phyloP scores from a whole-genome alignment of 495 filamentous ascomycete genomes.

The Hypoxylon lienhwacheense region DNA sequence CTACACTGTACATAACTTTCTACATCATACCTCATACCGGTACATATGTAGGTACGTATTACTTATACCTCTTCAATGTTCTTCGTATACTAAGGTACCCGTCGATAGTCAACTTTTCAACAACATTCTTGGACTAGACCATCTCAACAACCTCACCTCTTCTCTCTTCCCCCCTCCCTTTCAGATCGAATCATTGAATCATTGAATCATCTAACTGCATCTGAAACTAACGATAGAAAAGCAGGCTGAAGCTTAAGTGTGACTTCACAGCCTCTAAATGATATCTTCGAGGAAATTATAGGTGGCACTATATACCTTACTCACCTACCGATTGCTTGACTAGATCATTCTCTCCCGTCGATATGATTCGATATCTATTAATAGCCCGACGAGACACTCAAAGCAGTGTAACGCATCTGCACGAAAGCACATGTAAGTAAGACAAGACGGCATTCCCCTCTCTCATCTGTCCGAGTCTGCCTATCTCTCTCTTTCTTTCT shows the following conservation, averaged over 20 bases:
- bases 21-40: too few species aligned
- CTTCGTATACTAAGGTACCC: too few species aligned
- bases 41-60: too few species aligned
- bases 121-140: too few species aligned
- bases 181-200: too few species aligned
- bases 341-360: constrained; percentile 2
- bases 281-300: constrained; percentile 15
- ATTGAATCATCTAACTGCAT: neutral
- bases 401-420: constrained; percentile 29
- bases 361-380: constrained; percentile 29
- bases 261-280: constrained; percentile 27
- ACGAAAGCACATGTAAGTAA: constrained; percentile 29
- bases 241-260: too few species aligned
- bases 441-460: constrained; percentile 19
- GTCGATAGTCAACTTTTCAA: too few species aligned
- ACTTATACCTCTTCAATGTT: too few species aligned
- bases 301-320: constrained; percentile 22
- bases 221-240: neutral
- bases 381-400: constrained; percentile 29
- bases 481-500: too few species aligned
- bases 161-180: too few species aligned
- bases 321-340: constrained; percentile 7
- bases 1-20: too few species aligned
- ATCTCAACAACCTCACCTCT: too few species aligned
- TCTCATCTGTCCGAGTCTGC: constrained; percentile 1